phyloP scores from a whole-genome alignment of 169 alveolate species.

The Plasmodium vinckei region DNA sequence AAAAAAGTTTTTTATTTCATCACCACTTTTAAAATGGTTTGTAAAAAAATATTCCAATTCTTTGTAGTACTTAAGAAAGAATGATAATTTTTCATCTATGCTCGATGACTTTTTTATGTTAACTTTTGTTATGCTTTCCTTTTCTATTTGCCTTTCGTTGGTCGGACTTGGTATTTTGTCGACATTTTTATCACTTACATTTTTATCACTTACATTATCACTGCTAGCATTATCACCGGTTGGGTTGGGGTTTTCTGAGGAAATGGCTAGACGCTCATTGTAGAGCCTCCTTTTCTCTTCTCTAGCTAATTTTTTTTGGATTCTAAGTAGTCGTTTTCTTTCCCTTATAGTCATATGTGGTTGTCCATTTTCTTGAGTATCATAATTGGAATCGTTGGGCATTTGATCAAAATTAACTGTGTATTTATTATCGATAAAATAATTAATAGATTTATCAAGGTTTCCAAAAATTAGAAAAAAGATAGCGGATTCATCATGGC shows the following conservation, averaged over 20 bases:
- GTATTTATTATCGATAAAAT: slow-evolving; percentile 27
- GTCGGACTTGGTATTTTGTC: no score
- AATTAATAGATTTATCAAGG: slow-evolving; percentile 41
- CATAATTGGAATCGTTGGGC: background rate
- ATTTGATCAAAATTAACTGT: slow-evolving; percentile 35
- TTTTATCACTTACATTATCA: background rate
- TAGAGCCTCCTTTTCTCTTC: slow-evolving; percentile 5
- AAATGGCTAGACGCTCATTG: no score
- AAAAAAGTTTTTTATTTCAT: slow-evolving; percentile 46
- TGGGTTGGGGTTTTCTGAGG: no score
- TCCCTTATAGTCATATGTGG: background rate
- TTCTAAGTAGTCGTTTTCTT: slow-evolving; percentile 6
- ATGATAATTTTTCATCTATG: slow-evolving; percentile 20
- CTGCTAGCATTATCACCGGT: no score
- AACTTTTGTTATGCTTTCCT: background rate
- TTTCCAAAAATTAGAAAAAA: slow-evolving; percentile 71
- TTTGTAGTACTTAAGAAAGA: slow-evolving; percentile 44
- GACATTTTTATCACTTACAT: no score
- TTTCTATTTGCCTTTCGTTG: no score
- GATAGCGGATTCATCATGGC: slow-evolving; percentile 58
- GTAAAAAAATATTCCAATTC: slow-evolving; percentile 36
- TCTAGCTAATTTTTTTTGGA: background rate
- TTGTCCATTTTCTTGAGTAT: background rate
- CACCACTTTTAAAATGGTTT: slow-evolving; percentile 33
- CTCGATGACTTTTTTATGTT: background rate